Conservation (phyloP, 768 basidiomycete species). For the Auricularia auricula-judae region DNA sequence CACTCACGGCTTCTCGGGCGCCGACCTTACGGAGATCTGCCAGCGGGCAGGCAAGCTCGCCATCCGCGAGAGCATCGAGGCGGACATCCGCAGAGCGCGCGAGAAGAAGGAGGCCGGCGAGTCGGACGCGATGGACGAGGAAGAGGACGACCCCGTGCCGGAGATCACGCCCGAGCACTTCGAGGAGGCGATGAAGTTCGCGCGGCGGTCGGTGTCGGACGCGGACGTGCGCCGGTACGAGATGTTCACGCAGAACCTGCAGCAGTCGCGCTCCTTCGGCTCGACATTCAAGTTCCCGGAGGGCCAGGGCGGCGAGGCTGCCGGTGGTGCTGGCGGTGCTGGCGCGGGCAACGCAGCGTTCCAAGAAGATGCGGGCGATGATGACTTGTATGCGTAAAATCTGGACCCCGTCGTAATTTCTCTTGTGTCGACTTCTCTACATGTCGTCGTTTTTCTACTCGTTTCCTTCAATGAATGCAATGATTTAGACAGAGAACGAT, state of each 20-base stretch:
- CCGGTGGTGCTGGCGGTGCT: slow-evolving; percentile 24
- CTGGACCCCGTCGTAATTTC: background rate
- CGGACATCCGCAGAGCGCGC: slow-evolving; percentile 70
- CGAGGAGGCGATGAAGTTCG: slow-evolving; percentile 97
- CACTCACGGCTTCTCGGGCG: slow-evolving; percentile 98
- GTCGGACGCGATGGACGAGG: slow-evolving; percentile 43
- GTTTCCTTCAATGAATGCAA: background rate
- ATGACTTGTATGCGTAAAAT: slow-evolving; percentile 77
- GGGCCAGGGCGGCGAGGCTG: slow-evolving; percentile 29
- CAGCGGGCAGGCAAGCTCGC: slow-evolving; percentile 96
- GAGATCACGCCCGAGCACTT: slow-evolving; percentile 85
- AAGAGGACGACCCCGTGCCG: slow-evolving; percentile 77
- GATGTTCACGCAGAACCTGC: slow-evolving; percentile 93
- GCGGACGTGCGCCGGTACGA: slow-evolving; percentile 96
- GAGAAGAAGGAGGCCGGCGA: slow-evolving; percentile 64
- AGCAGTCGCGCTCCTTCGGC: slow-evolving; percentile 87
- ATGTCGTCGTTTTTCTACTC: background rate
- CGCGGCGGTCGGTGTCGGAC: slow-evolving; percentile 93
- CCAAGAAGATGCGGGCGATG: slow-evolving; percentile 77
- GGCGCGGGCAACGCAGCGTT: slow-evolving; percentile 56
- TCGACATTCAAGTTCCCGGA: slow-evolving; percentile 99
- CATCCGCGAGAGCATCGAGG: slow-evolving; percentile 88
- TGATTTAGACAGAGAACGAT: background rate
- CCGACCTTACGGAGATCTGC: slow-evolving; percentile 98
- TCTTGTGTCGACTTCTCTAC: background rate